phyloP scores from a whole-genome alignment of 225 moss, liverwort and hornwort genomes.

The Asterella californica region DNA sequence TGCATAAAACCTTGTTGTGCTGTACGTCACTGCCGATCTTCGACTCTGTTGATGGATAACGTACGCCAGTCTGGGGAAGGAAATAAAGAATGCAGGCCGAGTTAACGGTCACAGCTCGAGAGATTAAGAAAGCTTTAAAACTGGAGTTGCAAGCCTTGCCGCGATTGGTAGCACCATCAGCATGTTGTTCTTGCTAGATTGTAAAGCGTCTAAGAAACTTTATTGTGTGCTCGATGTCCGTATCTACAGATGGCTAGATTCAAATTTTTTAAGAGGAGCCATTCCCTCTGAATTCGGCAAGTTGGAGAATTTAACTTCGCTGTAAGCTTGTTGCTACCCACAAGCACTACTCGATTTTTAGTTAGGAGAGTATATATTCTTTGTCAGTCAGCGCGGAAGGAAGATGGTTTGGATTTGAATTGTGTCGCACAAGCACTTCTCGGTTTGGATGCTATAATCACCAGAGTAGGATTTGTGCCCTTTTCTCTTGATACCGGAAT shows the following conservation, averaged over 20 bases:
- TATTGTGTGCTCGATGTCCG: neutral
- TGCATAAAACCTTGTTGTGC: neutral
- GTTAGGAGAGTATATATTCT: neutral
- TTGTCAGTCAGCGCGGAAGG: neutral
- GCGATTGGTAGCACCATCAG: too few species aligned
- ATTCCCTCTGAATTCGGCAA: conserved; percentile 40
- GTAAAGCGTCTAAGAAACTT: too few species aligned
- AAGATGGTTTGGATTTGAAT: neutral
- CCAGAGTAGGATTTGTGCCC: too few species aligned
- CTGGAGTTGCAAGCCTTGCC: neutral
- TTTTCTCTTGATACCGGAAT: too few species aligned
- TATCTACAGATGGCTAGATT: conserved; percentile 46
- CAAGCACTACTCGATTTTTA: neutral
- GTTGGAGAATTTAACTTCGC: conserved; percentile 41
- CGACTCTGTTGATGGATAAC: neutral
- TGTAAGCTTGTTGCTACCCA: conserved; percentile 30
- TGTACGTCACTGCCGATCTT: neutral
- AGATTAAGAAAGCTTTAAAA: neutral
- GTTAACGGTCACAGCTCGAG: neutral
- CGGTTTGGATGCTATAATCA: too few species aligned
- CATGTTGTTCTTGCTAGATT: too few species aligned
- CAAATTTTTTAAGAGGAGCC: conserved; percentile 40
- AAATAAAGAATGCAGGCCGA: neutral
- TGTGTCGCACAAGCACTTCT: too few species aligned
- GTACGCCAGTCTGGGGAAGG: neutral